A percentile compares a stretch with the other conserved stretches of the same genome.
Conservation (phyloP, 2,329 filamentous ascomycete genomes). For the Fusarium lateritium region DNA sequence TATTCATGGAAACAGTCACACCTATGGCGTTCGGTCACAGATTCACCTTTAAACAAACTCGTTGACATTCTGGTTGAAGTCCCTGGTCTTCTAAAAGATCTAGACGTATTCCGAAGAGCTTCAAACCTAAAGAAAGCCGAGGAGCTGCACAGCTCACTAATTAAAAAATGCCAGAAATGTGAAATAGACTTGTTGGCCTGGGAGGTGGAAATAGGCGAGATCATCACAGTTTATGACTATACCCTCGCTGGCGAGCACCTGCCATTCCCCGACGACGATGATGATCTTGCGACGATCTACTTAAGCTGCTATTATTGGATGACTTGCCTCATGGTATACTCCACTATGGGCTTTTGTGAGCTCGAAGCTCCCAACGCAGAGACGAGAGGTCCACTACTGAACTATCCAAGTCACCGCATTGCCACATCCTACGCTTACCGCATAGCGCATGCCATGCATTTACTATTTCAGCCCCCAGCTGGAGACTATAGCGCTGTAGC, state of each 20-base stretch:
- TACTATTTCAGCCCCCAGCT: neutral
- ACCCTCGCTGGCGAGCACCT: neutral
- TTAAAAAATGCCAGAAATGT: neutral
- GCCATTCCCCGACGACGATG: neutral
- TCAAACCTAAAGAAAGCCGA: neutral
- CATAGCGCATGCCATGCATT: constrained; percentile 2
- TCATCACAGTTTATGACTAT: constrained; percentile 14
- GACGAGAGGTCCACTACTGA: fast-evolving
- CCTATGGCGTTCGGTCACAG: constrained; percentile 14
- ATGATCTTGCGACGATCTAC: constrained; percentile 16
- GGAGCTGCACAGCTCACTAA: fast-evolving
- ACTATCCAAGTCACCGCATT: neutral
- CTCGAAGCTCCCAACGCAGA: neutral
- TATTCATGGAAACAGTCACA: constrained; percentile 10
- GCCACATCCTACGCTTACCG: constrained; percentile 26
- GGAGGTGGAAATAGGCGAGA: neutral
- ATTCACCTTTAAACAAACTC: constrained; percentile 12
- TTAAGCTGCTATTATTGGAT: constrained; percentile 31
- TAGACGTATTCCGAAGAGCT: neutral
- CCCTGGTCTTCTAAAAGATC: constrained; percentile 8
- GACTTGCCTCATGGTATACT: constrained; percentile 21
- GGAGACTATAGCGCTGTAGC: constrained; percentile 12
- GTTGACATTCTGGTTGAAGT: constrained; percentile 16
- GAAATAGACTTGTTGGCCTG: constrained; percentile 9
- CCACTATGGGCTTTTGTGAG: constrained; percentile 22